These are phyloP conservation scores for Metroxylon sagu DNA, from an alignment of 176 grass and related monocot species.

Conservation along the genomic window DNA sequence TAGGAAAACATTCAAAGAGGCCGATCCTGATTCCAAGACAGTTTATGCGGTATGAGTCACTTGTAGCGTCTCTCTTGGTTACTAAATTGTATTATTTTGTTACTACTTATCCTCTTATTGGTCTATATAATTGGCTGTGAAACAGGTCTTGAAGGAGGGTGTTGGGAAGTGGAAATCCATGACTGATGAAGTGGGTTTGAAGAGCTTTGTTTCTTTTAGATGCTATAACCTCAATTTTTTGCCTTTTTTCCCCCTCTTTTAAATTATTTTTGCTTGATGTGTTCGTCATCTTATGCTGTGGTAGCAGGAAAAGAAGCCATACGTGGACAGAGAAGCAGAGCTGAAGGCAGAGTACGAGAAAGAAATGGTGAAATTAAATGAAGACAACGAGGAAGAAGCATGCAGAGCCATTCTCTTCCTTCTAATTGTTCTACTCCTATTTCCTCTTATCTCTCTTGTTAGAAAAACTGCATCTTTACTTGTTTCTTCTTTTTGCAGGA, in stretches of 20 bases:
- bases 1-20: slow-evolving; percentile 62
- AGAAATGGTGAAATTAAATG: slow-evolving; percentile 10
- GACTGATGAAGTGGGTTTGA: slow-evolving; percentile 38
- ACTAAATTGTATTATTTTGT: background rate
- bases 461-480: no score
- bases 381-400: slow-evolving; percentile 37
- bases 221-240: no score
- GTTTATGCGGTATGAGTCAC: slow-evolving; percentile 17
- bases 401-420: no score
- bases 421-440: no score
- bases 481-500: no score
- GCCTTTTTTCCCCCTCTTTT: no score
- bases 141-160: slow-evolving; percentile 61
- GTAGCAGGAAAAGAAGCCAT: slow-evolving; percentile 72
- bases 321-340: slow-evolving; percentile 50
- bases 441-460: no score
- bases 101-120: no score
- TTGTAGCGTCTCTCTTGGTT: background rate
- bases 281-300: background rate
- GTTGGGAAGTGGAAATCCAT: slow-evolving; percentile 71
- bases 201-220: no score
- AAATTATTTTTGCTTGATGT: background rate
- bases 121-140: no score
- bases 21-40: slow-evolving; percentile 52
- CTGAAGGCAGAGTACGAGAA: slow-evolving; percentile 46